Conservation (phyloP, 2,329 filamentous ascomycete species). For the Colletotrichum musae region DNA sequence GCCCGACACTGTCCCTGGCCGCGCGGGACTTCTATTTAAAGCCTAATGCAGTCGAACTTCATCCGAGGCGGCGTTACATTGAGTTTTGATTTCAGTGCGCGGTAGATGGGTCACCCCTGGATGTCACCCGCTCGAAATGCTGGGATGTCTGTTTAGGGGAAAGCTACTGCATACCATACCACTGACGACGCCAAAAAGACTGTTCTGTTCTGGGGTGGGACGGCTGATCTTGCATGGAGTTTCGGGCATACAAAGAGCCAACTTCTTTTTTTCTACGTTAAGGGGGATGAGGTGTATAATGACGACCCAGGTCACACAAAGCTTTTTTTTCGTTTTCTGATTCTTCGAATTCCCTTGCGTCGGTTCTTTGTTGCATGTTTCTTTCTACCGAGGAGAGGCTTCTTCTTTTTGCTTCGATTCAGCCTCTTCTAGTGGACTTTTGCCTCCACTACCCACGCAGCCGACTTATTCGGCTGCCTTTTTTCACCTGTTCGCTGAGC, state of each 20-base stretch:
- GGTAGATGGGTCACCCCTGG: constrained; percentile 21
- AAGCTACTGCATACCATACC: background rate
- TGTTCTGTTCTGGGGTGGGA: background rate
- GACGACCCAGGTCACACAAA: constrained; percentile 18
- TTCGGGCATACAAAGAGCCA: constrained; percentile 37
- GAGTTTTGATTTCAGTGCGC: constrained; percentile 27
- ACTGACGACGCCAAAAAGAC: constrained; percentile 1
- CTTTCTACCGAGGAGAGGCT: background rate
- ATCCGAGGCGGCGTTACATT: constrained; percentile 35
- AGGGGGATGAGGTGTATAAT: constrained; percentile 28
- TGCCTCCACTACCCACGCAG: background rate
- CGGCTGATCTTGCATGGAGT: constrained; percentile 13
- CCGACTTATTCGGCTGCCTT: background rate
- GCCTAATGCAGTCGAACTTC: constrained; percentile 31
- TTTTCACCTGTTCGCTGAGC: no score
- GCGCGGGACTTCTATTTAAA: constrained; percentile 31
- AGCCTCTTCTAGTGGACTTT: constrained; percentile 4
- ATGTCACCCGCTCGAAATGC: background rate
- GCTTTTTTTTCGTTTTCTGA: background rate
- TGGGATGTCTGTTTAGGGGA: constrained; percentile 20
- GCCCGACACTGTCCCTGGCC: background rate
- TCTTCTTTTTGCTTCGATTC: constrained; percentile 5
- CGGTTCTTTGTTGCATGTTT: constrained; percentile 6
- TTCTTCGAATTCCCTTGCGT: background rate
- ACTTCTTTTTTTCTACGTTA: constrained; percentile 11